Base-by-base conservation (phyloP, 805 yeast species). In the Metschnikowia shivogae region DNA sequence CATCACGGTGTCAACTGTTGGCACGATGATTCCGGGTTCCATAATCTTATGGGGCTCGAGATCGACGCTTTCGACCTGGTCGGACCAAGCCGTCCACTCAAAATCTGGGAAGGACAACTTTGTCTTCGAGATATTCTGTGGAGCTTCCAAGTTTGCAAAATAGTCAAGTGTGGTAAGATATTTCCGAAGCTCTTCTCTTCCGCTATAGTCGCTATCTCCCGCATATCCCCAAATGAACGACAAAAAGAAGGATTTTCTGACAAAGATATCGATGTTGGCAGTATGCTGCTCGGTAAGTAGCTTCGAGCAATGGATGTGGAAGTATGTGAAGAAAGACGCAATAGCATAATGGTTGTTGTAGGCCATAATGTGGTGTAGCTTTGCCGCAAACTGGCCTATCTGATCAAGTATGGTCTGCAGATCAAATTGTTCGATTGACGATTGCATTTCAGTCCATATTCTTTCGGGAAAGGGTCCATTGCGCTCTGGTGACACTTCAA, bases 1-100 rank as follows among this genome's bases (percentile, higher is more conserved):
- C 45, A 81, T 72, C 1, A 74, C 59, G 0, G 97, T 89, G 52
- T 89, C 97, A 1, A 78, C 57, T 0, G 98, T 92, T 0, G 95
- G 86, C 8, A 92, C 75, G 1, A 92, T 78, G 0, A 80, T 60
- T 51, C 80, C 82, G 1, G 95, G 81, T 35, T 74, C 68, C 6
- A 73, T 58, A 1, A 89, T 77, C 36, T 82, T 76, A 20, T 80
- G 78, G 0, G 84, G 75, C 36, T 82, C 86, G 3, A 85, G 58
- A 5, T 74, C 73, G 1, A 64, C 51, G 1, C 50, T 46, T 0
- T 76, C 74, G 0, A 84, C 78, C 7, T 54, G 50, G 0, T 57
- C 41, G 5, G 56, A 47, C 73, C 78, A 72, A 3, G 66, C 50
- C 2, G 50, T 52, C 83, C 86, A 79, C 1, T 65, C 64, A 8